Percentiles rank a stretch among this genome's conserved stretches.
Evolutionary conservation across 495 filamentous ascomycete species (phyloP).

Genomic region (Darksidea phi): DNA sequence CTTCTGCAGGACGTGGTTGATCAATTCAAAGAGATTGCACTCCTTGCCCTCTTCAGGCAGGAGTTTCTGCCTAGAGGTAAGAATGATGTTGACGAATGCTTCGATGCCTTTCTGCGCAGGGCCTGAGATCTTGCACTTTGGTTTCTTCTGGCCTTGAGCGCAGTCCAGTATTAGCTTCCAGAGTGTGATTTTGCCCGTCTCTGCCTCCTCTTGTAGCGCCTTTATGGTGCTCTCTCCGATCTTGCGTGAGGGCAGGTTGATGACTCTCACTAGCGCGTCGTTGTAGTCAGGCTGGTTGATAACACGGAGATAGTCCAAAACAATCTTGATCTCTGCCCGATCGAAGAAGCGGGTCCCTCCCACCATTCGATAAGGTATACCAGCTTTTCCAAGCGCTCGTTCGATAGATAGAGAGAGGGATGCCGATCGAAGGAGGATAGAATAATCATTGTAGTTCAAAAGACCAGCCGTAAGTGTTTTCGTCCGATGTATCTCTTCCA

Average conservation of each 20-base stretch:
- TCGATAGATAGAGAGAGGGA: slow-evolving; percentile 83
- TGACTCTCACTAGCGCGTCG: slow-evolving; percentile 79
- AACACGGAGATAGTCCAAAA: slow-evolving; percentile 86
- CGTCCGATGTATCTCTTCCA: slow-evolving; percentile 75
- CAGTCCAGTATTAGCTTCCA: slow-evolving; percentile 72
- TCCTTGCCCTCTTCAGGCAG: slow-evolving; percentile 44
- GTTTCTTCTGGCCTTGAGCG: slow-evolving; percentile 65
- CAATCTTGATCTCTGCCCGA: slow-evolving; percentile 80
- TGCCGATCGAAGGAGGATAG: slow-evolving; percentile 82
- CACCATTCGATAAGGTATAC: slow-evolving; percentile 92
- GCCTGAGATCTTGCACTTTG: slow-evolving; percentile 67
- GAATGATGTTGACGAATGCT: slow-evolving; percentile 60
- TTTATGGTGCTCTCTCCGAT: slow-evolving; percentile 82
- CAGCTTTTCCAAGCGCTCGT: slow-evolving; percentile 75
- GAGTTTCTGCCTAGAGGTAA: slow-evolving; percentile 60
- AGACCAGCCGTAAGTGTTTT: slow-evolving; percentile 69
- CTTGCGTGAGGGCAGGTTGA: slow-evolving; percentile 79
- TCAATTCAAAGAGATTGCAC: slow-evolving; percentile 64
- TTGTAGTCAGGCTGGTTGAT: slow-evolving; percentile 84
- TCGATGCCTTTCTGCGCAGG: slow-evolving; percentile 64
- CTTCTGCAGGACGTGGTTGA: slow-evolving; percentile 71
- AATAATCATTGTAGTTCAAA: slow-evolving; percentile 73
- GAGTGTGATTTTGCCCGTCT: slow-evolving; percentile 61
- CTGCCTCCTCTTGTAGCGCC: slow-evolving; percentile 69
- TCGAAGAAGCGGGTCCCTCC: slow-evolving; percentile 93